Percentiles rank a stretch among this genome's conserved stretches.
These are phyloP conservation scores for Ophiostoma ulmi DNA, from an alignment of 2,329 filamentous ascomycete genomes.

Conservation along the genomic window DNA sequence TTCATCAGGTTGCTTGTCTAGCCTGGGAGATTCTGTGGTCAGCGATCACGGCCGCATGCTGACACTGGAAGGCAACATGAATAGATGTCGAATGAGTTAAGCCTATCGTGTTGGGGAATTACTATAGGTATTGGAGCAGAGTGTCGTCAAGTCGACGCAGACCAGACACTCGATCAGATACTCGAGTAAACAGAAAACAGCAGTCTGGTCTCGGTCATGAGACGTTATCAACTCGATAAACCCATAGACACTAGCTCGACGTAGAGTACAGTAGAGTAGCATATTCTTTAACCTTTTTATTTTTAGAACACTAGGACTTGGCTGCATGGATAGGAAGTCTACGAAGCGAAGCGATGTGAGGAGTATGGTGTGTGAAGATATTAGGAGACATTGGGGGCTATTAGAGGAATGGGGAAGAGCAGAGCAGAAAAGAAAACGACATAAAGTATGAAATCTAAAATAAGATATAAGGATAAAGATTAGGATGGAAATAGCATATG, in stretches of 20 bases:
- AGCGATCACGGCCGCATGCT: background rate
- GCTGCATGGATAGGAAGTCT: background rate
- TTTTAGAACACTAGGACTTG: constrained; percentile 8
- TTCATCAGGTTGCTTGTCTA: background rate
- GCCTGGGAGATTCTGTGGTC: background rate
- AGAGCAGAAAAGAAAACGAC: background rate
- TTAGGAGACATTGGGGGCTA: background rate
- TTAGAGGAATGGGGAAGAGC: background rate
- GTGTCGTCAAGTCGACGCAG: too few species aligned
- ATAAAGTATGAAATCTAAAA: background rate
- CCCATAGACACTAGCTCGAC: background rate
- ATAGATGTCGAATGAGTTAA: too few species aligned
- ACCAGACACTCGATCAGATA: too few species aligned
- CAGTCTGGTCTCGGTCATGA: too few species aligned
- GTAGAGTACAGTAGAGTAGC: background rate
- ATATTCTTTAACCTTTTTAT: constrained; percentile 1
- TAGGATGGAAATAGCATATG: background rate
- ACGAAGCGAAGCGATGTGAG: background rate
- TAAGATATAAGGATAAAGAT: background rate
- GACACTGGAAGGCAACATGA: too few species aligned
- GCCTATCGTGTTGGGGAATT: too few species aligned
- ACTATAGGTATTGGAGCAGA: too few species aligned
- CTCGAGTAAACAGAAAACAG: too few species aligned
- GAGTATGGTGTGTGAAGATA: background rate
- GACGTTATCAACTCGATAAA: too few species aligned